Base-by-base conservation (phyloP, 163 green algal species). In the Scenedesmus sp. region DNA sequence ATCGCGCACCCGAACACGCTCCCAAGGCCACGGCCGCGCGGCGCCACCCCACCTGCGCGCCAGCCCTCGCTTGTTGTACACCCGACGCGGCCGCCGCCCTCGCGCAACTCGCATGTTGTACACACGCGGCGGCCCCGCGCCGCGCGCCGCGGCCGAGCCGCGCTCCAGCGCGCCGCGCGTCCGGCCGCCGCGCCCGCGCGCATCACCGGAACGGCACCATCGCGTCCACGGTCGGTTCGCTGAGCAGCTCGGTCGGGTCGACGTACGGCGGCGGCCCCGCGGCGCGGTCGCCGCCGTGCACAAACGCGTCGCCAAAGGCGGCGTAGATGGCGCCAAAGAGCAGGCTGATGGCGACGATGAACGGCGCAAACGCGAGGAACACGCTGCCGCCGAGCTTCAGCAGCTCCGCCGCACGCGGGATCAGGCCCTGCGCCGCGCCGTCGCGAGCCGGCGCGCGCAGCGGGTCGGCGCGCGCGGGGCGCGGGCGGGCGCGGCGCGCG, bases 151-250 rank as follows among this genome's bases (percentile, higher is more conserved):
- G n/a, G n/a, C n/a, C n/a, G n/a, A n/a, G n/a, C n/a, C n/a, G n/a
- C n/a, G n/a, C n/a, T n/a, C n/a, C n/a, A n/a, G n/a, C n/a, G n/a
- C n/a, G n/a, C n/a, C n/a, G n/a, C n/a, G n/a, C n/a, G n/a, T n/a
- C n/a, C n/a, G n/a, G n/a, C n/a, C n/a, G n/a, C n/a, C n/a, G n/a
- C 39, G 39, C 39, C 39, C 7, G 7, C 39, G 39, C 50, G 4
- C 50, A 34, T 70, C n/a, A 80, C 20, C 57, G 42, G 64, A 86
- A 86, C 2, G 90, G 88, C 9, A 95, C 64, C 63, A 83, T 91
- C 18, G 84, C 87, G 73, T 95, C 91, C 1, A 90, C 87, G 0
- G 90, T 94, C 15, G 90, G 89, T 80, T 92, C 90, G 10, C 50
- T 54, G 29, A 93, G 84, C 63, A 95, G 80, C 29, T 77, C 47